phyloP scores from a whole-genome alignment of 345 rosid species.

The Noccaea bulbosa region DNA sequence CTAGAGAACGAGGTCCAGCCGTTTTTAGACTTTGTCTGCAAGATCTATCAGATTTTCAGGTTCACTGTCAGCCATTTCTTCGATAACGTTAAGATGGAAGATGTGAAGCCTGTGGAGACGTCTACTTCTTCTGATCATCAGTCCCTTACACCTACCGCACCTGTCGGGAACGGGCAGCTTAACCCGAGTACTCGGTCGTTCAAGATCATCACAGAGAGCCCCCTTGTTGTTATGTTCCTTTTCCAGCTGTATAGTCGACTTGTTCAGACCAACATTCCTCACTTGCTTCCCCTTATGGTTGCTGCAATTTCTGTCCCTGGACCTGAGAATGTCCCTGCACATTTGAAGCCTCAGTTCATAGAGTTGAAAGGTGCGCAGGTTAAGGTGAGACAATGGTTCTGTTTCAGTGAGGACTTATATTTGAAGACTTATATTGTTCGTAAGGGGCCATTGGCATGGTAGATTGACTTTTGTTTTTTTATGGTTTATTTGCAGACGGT shows the following conservation, averaged over 20 bases:
- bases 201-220: conserved; percentile 97
- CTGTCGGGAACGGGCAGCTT: conserved; percentile 72
- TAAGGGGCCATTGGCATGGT: conserved; percentile 15
- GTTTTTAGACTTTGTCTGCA: conserved; percentile 93
- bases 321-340: conserved; percentile 89
- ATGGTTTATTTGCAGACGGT: conserved; percentile 72
- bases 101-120: conserved; percentile 81
- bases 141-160: conserved; percentile 54
- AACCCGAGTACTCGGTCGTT: conserved; percentile 93
- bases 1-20: conserved; percentile 95
- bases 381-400: conserved; percentile 63
- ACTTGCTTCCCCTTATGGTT: conserved; percentile 91
- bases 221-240: conserved; percentile 97
- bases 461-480: conserved; percentile 32
- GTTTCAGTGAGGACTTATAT: conserved; percentile 5
- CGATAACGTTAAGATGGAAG: conserved; percentile 66
- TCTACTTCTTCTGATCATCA: conserved; percentile 79
- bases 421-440: neutral
- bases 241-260: conserved; percentile 93
- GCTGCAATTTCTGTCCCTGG: conserved; percentile 96
- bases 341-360: conserved; percentile 81
- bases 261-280: conserved; percentile 95
- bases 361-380: conserved; percentile 99
- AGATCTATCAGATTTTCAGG: conserved; percentile 88
- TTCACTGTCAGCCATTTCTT: conserved; percentile 86